phyloP scores from a whole-genome alignment of 176 grass and related monocot species.

The Saccharum officinarum region DNA sequence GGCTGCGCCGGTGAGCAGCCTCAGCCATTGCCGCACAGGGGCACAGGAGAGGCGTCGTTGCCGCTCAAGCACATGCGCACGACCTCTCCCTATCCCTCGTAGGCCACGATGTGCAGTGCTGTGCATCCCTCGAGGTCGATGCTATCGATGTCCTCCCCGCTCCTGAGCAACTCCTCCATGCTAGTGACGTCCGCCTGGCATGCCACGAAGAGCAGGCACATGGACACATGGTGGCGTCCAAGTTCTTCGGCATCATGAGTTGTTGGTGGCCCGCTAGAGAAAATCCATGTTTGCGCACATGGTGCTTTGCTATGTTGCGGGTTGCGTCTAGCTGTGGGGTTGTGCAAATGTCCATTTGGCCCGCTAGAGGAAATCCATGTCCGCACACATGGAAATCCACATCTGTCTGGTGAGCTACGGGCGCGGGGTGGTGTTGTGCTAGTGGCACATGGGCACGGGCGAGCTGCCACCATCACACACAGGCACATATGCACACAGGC shows the following conservation, averaged over 20 bases:
- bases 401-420: not conserved
- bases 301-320: too few species aligned
- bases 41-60: too few species aligned
- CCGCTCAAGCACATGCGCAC: not conserved
- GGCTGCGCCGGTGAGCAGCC: too few species aligned
- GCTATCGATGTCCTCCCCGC: conserved; percentile 84
- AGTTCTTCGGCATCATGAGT: conserved; percentile 70
- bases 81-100: conserved; percentile 76
- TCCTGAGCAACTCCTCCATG: conserved; percentile 66
- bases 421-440: not conserved
- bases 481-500: too few species aligned
- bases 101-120: conserved; percentile 82
- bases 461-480: too few species aligned
- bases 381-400: too few species aligned
- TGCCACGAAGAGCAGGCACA: conserved; percentile 68
- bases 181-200: conserved; percentile 69
- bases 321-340: too few species aligned
- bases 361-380: not conserved
- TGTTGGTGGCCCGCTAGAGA: not conserved
- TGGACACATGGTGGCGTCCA: conserved; percentile 74
- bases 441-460: too few species aligned
- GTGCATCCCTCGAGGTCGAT: conserved; percentile 94
- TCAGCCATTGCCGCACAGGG: too few species aligned
- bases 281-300: too few species aligned
- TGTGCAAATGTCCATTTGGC: too few species aligned